Percentiles rank a stretch among this genome's conserved stretches.
phyloP scores from a whole-genome alignment of 345 rosid genomes.

The Lepidium didymum region DNA sequence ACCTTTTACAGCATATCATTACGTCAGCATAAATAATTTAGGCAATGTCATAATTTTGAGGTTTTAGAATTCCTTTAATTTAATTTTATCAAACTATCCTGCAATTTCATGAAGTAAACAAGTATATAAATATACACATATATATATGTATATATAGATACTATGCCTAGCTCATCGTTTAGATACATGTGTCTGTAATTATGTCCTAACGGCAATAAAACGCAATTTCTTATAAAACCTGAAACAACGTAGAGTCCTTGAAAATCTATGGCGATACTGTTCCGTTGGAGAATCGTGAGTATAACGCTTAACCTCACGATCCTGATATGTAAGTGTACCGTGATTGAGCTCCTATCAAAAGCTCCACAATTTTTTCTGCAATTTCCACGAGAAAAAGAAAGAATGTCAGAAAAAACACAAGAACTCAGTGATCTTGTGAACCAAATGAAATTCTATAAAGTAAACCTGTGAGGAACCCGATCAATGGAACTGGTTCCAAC shows the following conservation, averaged over 20 bases:
- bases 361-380: constrained; percentile 82
- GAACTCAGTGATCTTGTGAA: background rate
- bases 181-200: background rate
- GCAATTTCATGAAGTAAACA: too few relatives aligned
- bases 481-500: constrained; percentile 60
- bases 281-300: background rate
- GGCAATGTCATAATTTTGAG: background rate
- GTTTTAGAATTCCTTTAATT: background rate
- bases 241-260: background rate
- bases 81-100: too few relatives aligned
- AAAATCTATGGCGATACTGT: background rate
- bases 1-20: background rate
- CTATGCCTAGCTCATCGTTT: background rate
- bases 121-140: too few relatives aligned
- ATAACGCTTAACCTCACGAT: constrained; percentile 36
- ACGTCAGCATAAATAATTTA: constrained; percentile 1
- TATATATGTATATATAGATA: too few relatives aligned
- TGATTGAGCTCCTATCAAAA: constrained; percentile 78
- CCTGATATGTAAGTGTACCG: constrained; percentile 93
- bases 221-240: constrained; percentile 2
- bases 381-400: background rate
- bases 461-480: constrained; percentile 69
- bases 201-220: constrained; percentile 9
- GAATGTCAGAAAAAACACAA: background rate
- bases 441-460: background rate